Evolutionary conservation across 148 eudicot genomes (phyloP).

Genomic region (Limonium bicolor): DNA sequence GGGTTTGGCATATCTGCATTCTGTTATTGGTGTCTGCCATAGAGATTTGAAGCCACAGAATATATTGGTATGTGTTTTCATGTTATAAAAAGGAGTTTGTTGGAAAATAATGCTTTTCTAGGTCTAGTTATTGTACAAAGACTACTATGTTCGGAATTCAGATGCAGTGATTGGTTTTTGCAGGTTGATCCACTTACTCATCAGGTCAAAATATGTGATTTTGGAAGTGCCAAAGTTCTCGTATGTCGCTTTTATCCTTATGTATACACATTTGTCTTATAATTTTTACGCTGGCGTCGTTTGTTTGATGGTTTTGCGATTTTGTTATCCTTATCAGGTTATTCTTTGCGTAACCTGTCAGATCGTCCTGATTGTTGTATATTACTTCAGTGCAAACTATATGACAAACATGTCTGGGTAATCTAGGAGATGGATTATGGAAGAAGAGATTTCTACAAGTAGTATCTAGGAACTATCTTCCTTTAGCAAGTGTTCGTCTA

Average conservation of each 20-base stretch:
- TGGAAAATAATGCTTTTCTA: neutral
- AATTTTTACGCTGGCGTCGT: neutral
- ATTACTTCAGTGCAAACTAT: no score
- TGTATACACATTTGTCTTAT: neutral
- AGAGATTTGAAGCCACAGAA: slow-evolving; percentile 82
- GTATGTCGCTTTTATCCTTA: slow-evolving; percentile 24
- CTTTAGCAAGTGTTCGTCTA: no score
- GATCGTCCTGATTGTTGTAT: no score
- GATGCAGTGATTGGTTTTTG: slow-evolving; percentile 3
- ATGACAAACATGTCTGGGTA: no score
- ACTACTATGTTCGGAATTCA: neutral
- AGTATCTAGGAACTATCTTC: no score
- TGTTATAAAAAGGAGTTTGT: neutral
- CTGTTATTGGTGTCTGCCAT: slow-evolving; percentile 68
- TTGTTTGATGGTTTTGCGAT: no score
- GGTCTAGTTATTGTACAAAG: no score
- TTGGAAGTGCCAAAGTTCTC: slow-evolving; percentile 76
- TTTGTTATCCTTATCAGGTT: no score
- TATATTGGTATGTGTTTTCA: slow-evolving; percentile 33
- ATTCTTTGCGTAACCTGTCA: no score
- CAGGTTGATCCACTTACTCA: slow-evolving; percentile 68
- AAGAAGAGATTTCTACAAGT: no score
- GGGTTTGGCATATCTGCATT: slow-evolving; percentile 55
- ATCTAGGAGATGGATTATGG: no score
- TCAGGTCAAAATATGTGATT: slow-evolving; percentile 70